Evolutionary conservation across 371 early-diverging fungal species (phyloP), one percentile per base, ranked within the genome.

Genomic region (Lichtheimia ornata): DNA sequence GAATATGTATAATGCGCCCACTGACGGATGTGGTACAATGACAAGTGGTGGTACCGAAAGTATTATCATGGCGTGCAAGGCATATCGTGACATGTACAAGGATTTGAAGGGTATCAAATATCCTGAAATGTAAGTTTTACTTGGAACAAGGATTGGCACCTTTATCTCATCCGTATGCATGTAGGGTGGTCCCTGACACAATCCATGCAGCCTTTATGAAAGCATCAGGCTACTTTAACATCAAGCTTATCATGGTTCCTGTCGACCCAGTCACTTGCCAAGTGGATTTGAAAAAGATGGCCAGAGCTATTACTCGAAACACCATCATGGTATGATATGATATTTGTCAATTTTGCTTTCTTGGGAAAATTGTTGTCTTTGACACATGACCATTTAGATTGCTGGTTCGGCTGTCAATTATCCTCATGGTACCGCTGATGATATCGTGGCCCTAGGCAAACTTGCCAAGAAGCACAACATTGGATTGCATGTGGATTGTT

Each of bases 171-270:
- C 15, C 45, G 40, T 18, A 9, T 24, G 7, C 11, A 25, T 52
- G 22, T 77, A 91, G 93, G 80, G 82, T 96, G 42, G 87, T 93
- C 0, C 96, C 97, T 9, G 87, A 88, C 15, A 95, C 97, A 0
- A 90, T 90, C 28, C 98, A 98, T 66, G 94, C 95, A 18, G 97
- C 98, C 12, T 96, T 97, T 60, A 94, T 96, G 85, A 97, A 97
- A 78, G 98, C 94, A 0, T 91, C 94, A 6, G 79, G 76, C 51
- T 97, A 97, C 77, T 96, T 98, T 67, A 86, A 87, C 12, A 91
- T 98, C 66, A 91, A 91, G 66, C 63, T 97, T 6, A 80, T 94
- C 25, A 88, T 89, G 44, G 82, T 95, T 27, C 95, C 96, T 13
- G 81, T 97, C 17, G 91, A 95, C 62, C 83, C 86, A n/a, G 81